Base-by-base conservation (phyloP, 257 asterid species). In the Echium plantagineum region DNA sequence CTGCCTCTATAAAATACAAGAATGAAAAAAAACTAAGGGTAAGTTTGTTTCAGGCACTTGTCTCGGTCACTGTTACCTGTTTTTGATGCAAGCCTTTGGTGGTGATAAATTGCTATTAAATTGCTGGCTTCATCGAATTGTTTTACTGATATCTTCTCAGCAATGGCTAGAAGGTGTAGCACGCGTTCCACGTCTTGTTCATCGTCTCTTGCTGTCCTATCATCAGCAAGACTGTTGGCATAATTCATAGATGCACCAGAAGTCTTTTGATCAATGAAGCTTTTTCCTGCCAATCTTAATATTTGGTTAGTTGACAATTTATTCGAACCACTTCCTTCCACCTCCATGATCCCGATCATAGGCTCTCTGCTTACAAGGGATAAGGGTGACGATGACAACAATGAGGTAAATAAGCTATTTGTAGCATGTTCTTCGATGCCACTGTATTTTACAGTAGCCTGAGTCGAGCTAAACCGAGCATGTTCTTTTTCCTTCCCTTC, bases 101-200 rank as follows among this genome's bases (percentile, higher is more conserved):
- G 71, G 30, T 32, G 66, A 3, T 31, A 7, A 7, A 7, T 31
- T 31, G 28, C 48, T 16, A 79, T 63, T 62, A 76, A 58, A 68
- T 26, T 59, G 56, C 47, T 58, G 10, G 76, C 76, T 3, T 55
- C 21, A 60, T 71, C 61, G 1, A 46, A 65, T 32, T 71, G 68
- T 20, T 70, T 66, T 28, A 17, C 46, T 35, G 55, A 66, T 21
- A 65, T 53, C 63, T 66, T 66, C 38, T 71, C 72, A 6, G 68
- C 75, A 21, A 64, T 64, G 21, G 63, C 63, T 21, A 70, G 70
- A 58, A 64, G 75, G 59, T 65, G 58, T 15, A 62, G 63, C 20
- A 38, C 57, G 52, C 68, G 71, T 64, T 68, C 71, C 51, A 60
- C 61, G 15, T 72, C 74, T 55, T 32, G 63, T 47, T 66, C 60